Evolutionary conservation across 305 asterid genomes (phyloP).

Genomic region (Plantago lanceolata): DNA sequence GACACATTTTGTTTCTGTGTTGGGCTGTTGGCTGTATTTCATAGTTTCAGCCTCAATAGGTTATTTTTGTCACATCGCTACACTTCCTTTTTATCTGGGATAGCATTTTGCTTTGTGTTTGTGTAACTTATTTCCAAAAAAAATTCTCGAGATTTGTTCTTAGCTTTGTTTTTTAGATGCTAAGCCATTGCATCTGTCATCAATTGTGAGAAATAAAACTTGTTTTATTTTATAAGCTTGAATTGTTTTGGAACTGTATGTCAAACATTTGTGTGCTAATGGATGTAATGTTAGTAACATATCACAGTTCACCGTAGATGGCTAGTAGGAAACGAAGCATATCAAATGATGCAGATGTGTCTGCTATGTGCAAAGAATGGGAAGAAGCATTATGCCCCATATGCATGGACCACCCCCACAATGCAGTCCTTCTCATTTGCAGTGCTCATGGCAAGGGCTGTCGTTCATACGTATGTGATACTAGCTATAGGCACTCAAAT

Average conservation of each 20-base stretch:
- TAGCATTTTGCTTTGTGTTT: neutral
- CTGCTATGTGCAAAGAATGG: slow-evolving; percentile 72
- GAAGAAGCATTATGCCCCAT: slow-evolving; percentile 87
- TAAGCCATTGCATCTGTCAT: slow-evolving; percentile 5
- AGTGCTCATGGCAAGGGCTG: slow-evolving; percentile 84
- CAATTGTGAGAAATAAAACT: neutral
- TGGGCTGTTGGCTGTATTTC: neutral
- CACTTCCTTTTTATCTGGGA: neutral
- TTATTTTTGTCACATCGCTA: neutral
- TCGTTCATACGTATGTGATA: slow-evolving; percentile 83
- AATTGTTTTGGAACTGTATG: slow-evolving; percentile 2
- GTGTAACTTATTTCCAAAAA: neutral
- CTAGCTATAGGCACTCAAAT: slow-evolving; percentile 90
- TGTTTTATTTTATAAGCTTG: slow-evolving; percentile 10
- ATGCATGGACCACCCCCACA: slow-evolving; percentile 99
- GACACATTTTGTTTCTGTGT: neutral
- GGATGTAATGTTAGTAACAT: slow-evolving; percentile 45
- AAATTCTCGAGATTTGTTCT: neutral
- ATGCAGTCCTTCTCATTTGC: slow-evolving; percentile 89
- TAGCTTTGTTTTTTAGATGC: slow-evolving; percentile 13
- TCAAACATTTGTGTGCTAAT: slow-evolving; percentile 33
- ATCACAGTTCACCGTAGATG: slow-evolving; percentile 72
- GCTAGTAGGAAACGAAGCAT: slow-evolving; percentile 91
- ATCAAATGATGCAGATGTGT: slow-evolving; percentile 60
- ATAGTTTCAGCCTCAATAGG: neutral